phyloP scores from a whole-genome alignment of 73 alveolate species.

The Paramecium bursaria region DNA sequence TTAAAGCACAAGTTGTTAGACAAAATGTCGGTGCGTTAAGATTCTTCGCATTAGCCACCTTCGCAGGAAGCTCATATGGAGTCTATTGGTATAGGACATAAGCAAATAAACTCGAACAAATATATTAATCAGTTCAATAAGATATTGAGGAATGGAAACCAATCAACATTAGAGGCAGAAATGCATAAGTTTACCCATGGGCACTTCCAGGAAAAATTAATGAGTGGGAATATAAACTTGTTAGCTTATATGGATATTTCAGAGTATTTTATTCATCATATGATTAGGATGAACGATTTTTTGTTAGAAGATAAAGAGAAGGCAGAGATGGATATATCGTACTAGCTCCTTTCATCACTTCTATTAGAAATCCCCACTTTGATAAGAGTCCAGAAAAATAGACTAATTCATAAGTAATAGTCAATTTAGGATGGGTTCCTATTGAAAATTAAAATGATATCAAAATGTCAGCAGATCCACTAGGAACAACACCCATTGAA shows the following conservation, averaged over 20 bases:
- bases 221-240: conserved; percentile 68
- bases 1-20: conserved; percentile 24
- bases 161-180: conserved; percentile 22
- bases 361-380: conserved; percentile 23
- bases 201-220: conserved; percentile 43
- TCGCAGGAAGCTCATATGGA: conserved; percentile 54
- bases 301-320: conserved; percentile 71
- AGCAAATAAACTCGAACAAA: not conserved
- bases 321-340: conserved; percentile 70
- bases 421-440: conserved; percentile 73
- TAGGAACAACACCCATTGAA: conserved; percentile 49
- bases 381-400: conserved; percentile 37
- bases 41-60: conserved; percentile 22
- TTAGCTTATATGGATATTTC: conserved; percentile 62
- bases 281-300: conserved; percentile 66
- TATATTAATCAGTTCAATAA: conserved; percentile 47
- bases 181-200: conserved; percentile 68
- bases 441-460: conserved; percentile 57
- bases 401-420: conserved; percentile 56
- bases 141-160: conserved; percentile 63
- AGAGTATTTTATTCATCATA: conserved; percentile 6
- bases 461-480: conserved; percentile 58
- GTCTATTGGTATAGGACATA: conserved; percentile 7
- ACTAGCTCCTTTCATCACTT: conserved; percentile 67
- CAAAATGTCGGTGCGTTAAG: not conserved